A percentile compares a stretch with the other conserved stretches of the same genome.
phyloP scores from a whole-genome alignment of 1,284 basidiomycete genomes.

The Cutaneotrichosporon sp. region DNA sequence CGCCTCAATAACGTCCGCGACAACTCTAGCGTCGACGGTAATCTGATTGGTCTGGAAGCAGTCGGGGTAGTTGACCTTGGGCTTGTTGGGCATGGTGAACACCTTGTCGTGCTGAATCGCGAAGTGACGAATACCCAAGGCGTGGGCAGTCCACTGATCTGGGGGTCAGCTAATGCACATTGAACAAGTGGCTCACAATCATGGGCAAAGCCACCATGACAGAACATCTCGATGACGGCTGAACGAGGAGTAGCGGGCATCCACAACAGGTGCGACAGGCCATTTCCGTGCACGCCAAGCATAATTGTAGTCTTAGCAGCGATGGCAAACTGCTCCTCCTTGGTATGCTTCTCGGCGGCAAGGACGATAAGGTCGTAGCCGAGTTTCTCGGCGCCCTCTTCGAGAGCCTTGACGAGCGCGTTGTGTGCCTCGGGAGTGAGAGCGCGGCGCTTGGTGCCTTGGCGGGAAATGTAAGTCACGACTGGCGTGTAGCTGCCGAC shows the following conservation, averaged over 20 bases:
- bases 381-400: slow-evolving; percentile 55
- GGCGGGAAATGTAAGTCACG: slow-evolving; percentile 70
- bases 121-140: slow-evolving; percentile 46
- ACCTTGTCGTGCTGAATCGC: slow-evolving; percentile 47
- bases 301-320: slow-evolving; percentile 47
- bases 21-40: slow-evolving; percentile 69
- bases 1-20: slow-evolving; percentile 81
- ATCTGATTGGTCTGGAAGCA: slow-evolving; percentile 64
- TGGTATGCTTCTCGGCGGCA: slow-evolving; percentile 43
- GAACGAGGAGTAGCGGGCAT: slow-evolving; percentile 47
- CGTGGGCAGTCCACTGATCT: slow-evolving; percentile 47
- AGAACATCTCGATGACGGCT: slow-evolving; percentile 49
- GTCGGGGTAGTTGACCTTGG: slow-evolving; percentile 61
- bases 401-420: slow-evolving; percentile 56
- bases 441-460: slow-evolving; percentile 54
- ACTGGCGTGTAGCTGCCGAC: slow-evolving; percentile 51
- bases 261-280: slow-evolving; percentile 48
- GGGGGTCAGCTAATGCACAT: neutral
- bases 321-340: slow-evolving; percentile 47
- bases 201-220: slow-evolving; percentile 43
- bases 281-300: slow-evolving; percentile 50
- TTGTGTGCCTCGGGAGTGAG: slow-evolving; percentile 60
- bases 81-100: slow-evolving; percentile 55
- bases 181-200: slow-evolving; percentile 32
- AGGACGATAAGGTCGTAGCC: slow-evolving; percentile 58